Evolutionary conservation across 2,329 filamentous ascomycete species (phyloP).

Genomic region (Verticillium isaacii): DNA sequence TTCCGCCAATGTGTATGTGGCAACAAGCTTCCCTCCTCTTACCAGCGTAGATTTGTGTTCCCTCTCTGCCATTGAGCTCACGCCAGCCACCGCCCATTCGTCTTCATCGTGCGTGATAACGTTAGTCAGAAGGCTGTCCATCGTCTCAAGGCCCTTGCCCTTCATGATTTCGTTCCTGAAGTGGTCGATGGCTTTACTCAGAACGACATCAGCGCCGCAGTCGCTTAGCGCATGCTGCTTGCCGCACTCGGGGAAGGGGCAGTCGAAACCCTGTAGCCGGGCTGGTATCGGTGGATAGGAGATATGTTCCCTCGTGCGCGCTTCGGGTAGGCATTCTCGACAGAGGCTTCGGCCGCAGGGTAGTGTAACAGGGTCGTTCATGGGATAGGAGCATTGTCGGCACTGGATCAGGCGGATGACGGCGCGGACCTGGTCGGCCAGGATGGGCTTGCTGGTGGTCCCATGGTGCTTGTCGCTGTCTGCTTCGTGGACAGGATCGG

Average conservation of each 20-base stretch:
- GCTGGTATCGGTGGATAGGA: slow-evolving; percentile 69
- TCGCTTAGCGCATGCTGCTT: slow-evolving; percentile 73
- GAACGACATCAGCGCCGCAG: slow-evolving; percentile 70
- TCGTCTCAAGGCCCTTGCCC: slow-evolving; percentile 23
- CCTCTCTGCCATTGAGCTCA: slow-evolving; percentile 32
- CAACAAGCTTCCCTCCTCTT: slow-evolving; percentile 55
- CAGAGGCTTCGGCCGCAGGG: slow-evolving; percentile 81
- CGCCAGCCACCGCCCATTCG: slow-evolving; percentile 33
- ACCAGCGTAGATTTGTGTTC: slow-evolving; percentile 30
- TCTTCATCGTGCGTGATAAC: slow-evolving; percentile 27
- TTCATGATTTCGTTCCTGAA: slow-evolving; percentile 49
- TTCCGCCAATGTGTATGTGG: slow-evolving; percentile 62
- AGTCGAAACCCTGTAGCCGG: slow-evolving; percentile 66
- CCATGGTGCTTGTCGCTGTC: slow-evolving; percentile 12
- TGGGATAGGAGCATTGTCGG: slow-evolving; percentile 62
- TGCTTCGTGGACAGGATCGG: slow-evolving; percentile 11
- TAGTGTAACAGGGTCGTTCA: slow-evolving; percentile 66
- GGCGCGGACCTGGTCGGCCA: slow-evolving; percentile 50
- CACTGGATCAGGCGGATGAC: slow-evolving; percentile 77
- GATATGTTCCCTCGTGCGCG: slow-evolving; percentile 62
- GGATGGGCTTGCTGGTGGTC: slow-evolving; percentile 9
- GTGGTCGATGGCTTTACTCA: slow-evolving; percentile 65
- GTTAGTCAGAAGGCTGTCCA: slow-evolving; percentile 31
- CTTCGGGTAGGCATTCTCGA: slow-evolving; percentile 64
- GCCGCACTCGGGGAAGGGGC: slow-evolving; percentile 62